Percentiles rank a stretch among this genome's conserved stretches.
Conservation (phyloP, 2,329 filamentous ascomycete species). For the Paracoccidioides lutzii region DNA sequence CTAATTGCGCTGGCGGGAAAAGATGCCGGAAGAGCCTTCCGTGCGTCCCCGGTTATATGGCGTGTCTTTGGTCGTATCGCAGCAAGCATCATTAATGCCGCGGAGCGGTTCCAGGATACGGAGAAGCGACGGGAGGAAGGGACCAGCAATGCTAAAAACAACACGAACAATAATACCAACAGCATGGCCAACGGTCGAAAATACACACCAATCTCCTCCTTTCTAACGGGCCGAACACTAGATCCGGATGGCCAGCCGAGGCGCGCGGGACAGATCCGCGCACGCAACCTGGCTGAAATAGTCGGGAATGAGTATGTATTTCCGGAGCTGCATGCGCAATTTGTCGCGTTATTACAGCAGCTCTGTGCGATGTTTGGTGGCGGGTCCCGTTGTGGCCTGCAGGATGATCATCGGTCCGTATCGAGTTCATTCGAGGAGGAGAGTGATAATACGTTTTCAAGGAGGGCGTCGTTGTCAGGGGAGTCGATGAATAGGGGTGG, state of each 20-base stretch:
- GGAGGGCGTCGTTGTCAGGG: background rate
- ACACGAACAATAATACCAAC: slow-evolving; percentile 9
- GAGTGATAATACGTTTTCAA: background rate
- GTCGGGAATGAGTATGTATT: slow-evolving; percentile 47
- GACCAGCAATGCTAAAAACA: background rate
- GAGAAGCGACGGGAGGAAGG: slow-evolving; percentile 32
- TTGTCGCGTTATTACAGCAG: slow-evolving; percentile 38
- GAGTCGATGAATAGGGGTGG: background rate
- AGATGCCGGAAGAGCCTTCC: slow-evolving; percentile 36
- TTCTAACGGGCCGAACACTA: slow-evolving; percentile 42
- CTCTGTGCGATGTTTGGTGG: slow-evolving; percentile 33
- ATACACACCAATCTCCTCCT: slow-evolving; percentile 45
- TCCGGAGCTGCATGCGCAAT: slow-evolving; percentile 43
- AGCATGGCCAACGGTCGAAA: slow-evolving; percentile 21
- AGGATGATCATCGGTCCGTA: slow-evolving; percentile 27
- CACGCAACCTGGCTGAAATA: slow-evolving; percentile 45
- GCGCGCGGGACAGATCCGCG: slow-evolving; percentile 40
- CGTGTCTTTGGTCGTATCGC: slow-evolving; percentile 44
- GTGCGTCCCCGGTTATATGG: slow-evolving; percentile 38
- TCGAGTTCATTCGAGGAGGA: slow-evolving; percentile 11
- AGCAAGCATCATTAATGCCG: slow-evolving; percentile 36
- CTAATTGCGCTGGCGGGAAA: slow-evolving; percentile 44
- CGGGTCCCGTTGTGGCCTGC: slow-evolving; percentile 24
- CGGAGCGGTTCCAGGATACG: slow-evolving; percentile 33
- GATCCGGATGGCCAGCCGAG: slow-evolving; percentile 45